These are phyloP conservation scores for Tuber calosporum DNA, from an alignment of 495 filamentous ascomycete genomes.

Conservation along the genomic window DNA sequence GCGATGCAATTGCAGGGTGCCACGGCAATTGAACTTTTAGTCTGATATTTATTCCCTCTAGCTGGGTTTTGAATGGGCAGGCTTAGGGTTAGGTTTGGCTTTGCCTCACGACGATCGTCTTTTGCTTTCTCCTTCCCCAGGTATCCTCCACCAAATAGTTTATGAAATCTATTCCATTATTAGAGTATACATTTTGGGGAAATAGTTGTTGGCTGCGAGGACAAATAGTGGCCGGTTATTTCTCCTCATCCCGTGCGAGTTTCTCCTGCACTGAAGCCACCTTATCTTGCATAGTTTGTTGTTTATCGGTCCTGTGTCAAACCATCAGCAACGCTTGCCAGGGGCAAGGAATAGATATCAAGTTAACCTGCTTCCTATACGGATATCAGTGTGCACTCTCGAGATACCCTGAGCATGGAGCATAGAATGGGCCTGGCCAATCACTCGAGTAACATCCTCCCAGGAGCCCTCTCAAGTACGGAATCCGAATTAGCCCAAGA, in stretches of 20 bases:
- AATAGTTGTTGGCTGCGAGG: neutral
- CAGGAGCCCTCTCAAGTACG: slow-evolving; percentile 67
- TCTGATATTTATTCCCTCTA: neutral
- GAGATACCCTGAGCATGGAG: slow-evolving; percentile 75
- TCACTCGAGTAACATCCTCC: slow-evolving; percentile 77
- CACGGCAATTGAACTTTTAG: neutral
- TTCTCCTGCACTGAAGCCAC: slow-evolving; percentile 37
- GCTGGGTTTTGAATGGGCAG: neutral
- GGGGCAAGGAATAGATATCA: slow-evolving; percentile 11
- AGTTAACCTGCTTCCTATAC: slow-evolving; percentile 69
- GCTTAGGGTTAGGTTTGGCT: slow-evolving; percentile 1
- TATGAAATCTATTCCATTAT: slow-evolving; percentile 1
- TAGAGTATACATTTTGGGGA: neutral
- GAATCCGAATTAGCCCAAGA: slow-evolving; percentile 1
- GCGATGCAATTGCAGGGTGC: neutral
- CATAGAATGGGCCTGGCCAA: slow-evolving; percentile 81
- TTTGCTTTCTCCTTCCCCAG: neutral
- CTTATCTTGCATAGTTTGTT: slow-evolving; percentile 32
- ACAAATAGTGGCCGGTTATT: slow-evolving; percentile 10
- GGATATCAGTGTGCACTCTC: slow-evolving; percentile 81
- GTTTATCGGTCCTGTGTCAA: slow-evolving; percentile 39
- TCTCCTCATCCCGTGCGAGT: slow-evolving; percentile 20
- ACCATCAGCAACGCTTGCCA: slow-evolving; percentile 9
- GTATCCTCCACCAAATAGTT: neutral
- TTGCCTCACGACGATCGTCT: neutral